Evolutionary conservation across 1,284 basidiomycete genomes (phyloP).

Genomic region (Papiliotrema terrestris): DNA sequence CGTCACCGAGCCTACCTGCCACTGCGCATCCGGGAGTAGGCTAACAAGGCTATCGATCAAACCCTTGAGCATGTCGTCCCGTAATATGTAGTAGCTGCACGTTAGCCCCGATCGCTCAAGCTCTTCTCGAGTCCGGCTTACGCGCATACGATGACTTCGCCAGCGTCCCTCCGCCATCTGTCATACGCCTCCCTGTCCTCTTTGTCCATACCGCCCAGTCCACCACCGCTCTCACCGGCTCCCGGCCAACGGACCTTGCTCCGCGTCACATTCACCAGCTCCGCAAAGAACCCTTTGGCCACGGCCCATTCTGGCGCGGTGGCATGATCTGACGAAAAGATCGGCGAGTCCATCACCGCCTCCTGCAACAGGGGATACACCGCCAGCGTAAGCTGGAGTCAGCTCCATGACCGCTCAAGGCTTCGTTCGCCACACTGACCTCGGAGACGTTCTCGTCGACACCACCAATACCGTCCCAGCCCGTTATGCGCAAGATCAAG

Average conservation of each 20-base stretch:
- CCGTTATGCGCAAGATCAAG: slow-evolving; percentile 69
- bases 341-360: slow-evolving; percentile 70
- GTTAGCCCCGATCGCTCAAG: neutral
- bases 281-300: slow-evolving; percentile 70
- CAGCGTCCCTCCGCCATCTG: slow-evolving; percentile 75
- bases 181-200: slow-evolving; percentile 47
- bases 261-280: slow-evolving; percentile 66
- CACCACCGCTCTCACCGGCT: slow-evolving; percentile 50
- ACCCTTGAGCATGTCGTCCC: slow-evolving; percentile 71
- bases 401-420: neutral
- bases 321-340: slow-evolving; percentile 53
- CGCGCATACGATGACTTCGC: slow-evolving; percentile 86
- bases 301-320: slow-evolving; percentile 52
- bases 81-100: slow-evolving; percentile 76
- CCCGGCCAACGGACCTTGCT: slow-evolving; percentile 68
- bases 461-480: slow-evolving; percentile 68
- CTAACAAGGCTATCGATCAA: slow-evolving; percentile 62
- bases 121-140: slow-evolving; percentile 50
- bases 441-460: slow-evolving; percentile 81
- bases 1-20: slow-evolving; percentile 61
- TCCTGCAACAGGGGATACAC: slow-evolving; percentile 90
- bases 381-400: slow-evolving; percentile 62
- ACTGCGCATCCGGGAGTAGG: slow-evolving; percentile 50
- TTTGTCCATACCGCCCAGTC: slow-evolving; percentile 58
- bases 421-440: slow-evolving; percentile 21